Percentiles rank a stretch among this genome's conserved stretches.
Evolutionary conservation across 2,329 filamentous ascomycete species (phyloP).

Genomic region (Verticillium zaregamsianum): DNA sequence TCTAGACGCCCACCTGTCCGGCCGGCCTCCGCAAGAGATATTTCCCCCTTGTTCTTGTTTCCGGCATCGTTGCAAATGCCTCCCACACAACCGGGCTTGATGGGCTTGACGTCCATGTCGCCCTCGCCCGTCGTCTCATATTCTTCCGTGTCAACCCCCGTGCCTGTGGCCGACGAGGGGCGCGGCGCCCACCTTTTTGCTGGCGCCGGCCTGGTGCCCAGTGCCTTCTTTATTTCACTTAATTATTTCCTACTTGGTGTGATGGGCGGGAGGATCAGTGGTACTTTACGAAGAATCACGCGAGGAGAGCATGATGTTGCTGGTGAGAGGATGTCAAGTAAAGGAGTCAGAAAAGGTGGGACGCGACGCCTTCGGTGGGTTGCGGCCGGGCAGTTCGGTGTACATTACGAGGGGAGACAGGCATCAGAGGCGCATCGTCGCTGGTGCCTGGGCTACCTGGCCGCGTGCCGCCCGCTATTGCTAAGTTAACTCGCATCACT

Average conservation of each 20-base stretch:
- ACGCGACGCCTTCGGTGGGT: neutral
- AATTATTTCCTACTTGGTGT: neutral
- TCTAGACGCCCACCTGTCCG: neutral
- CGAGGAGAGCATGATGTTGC: neutral
- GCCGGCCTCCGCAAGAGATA: neutral
- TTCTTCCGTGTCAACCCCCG: neutral
- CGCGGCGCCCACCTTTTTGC: neutral
- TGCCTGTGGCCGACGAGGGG: neutral
- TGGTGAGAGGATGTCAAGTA: neutral
- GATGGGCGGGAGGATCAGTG: neutral
- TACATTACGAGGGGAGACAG: neutral
- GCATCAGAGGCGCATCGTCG: neutral
- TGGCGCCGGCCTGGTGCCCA: neutral
- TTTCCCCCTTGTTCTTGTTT: neutral
- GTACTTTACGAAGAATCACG: neutral
- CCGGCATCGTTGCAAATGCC: neutral
- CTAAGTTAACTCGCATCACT: neutral
- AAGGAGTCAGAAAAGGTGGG: neutral
- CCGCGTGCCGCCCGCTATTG: neutral
- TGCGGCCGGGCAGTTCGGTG: neutral
- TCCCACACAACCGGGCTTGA: neutral
- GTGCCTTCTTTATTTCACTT: neutral
- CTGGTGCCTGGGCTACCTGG: neutral
- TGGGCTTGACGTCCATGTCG: neutral
- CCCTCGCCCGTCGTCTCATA: neutral